Evolutionary conservation across 1,139 yeast genomes (phyloP).

Genomic region (Geotrichum macrosporum): DNA sequence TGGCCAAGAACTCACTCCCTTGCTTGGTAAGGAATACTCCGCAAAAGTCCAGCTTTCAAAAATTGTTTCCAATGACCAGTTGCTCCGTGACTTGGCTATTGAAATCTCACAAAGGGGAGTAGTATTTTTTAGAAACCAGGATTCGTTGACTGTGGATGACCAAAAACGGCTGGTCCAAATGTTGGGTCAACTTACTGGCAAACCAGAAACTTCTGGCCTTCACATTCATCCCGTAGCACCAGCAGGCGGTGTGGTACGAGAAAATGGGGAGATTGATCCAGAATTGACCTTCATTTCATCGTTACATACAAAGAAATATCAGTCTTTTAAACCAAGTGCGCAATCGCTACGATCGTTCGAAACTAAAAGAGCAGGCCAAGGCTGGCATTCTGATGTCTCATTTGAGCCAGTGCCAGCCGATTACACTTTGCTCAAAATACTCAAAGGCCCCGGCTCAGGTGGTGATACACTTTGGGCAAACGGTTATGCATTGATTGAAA

Average conservation of each 20-base stretch:
- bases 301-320: background rate
- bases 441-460: conserved; percentile 44
- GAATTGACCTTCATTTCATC: conserved; percentile 27
- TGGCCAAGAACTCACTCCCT: conserved; percentile 6
- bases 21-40: conserved; percentile 5
- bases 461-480: conserved; percentile 49
- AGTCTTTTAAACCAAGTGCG: background rate
- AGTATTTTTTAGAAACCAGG: conserved; percentile 60
- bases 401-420: conserved; percentile 48
- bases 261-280: conserved; percentile 23
- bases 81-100: conserved; percentile 50
- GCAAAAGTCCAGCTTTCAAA: conserved; percentile 10
- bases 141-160: conserved; percentile 50
- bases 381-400: conserved; percentile 50
- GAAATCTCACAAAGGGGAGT: conserved; percentile 63
- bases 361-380: conserved; percentile 41
- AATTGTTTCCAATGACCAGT: background rate
- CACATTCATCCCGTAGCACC: conserved; percentile 13
- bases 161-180: conserved; percentile 33
- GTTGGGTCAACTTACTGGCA: conserved; percentile 9
- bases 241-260: conserved; percentile 6
- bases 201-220: conserved; percentile 5
- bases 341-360: too few relatives aligned
- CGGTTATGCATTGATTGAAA: conserved; percentile 47
- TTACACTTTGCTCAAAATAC: conserved; percentile 43